Base-by-base conservation (phyloP, 192 early-diverging fungal genomes). In the Linnemannia exigua region DNA sequence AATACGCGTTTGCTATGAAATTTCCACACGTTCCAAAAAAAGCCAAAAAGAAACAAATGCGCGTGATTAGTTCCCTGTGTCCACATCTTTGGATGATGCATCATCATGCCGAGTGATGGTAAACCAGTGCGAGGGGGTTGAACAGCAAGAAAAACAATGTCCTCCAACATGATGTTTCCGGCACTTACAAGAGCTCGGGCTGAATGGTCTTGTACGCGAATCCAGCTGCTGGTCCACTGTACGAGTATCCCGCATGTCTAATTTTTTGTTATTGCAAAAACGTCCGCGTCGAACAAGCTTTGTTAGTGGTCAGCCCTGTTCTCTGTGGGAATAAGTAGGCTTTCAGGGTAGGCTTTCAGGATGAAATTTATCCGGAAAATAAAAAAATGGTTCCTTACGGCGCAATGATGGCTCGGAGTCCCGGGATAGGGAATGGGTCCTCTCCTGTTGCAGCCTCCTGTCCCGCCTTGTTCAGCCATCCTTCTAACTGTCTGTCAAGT, bases 181-280 rank as follows among this genome's bases (percentile, higher is more conserved):
- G 12, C 9, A 84, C 89, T 79, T 91, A 93, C 93, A 93, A 89
- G 41, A 66, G 50, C 19, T 87, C 79, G 5, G 88, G 74, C 68
- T 95, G 91, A 46, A 98, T 89, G 70, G 92, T 92, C 72, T 92
- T 91, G 88, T 97, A 99, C 8, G 96, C 97, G 81, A 92, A 96
- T 3, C 97, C 98, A 0, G 97, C 97, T 9, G 96, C 93, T n/a
- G 94, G 93, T 4, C 97, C 97, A 84, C 95, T 95, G 82, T 97
- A 99, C 15, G 94, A 91, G 75, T 94, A 96, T 15, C 98, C 98
- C 0, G 98, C 98, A 87, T 99, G 98, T 44, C 95, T 97, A 85
- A 19, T 31, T 38, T 47, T 31, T 38, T 22, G 17, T 11, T 0
- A 14, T 70, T 44, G 72, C 25, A 52, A 72, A 48, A 19, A 2